A percentile compares a stretch with the other conserved stretches of the same genome.
Conservation (phyloP, 768 basidiomycete genomes). For the Clitopilus hobsonii region DNA sequence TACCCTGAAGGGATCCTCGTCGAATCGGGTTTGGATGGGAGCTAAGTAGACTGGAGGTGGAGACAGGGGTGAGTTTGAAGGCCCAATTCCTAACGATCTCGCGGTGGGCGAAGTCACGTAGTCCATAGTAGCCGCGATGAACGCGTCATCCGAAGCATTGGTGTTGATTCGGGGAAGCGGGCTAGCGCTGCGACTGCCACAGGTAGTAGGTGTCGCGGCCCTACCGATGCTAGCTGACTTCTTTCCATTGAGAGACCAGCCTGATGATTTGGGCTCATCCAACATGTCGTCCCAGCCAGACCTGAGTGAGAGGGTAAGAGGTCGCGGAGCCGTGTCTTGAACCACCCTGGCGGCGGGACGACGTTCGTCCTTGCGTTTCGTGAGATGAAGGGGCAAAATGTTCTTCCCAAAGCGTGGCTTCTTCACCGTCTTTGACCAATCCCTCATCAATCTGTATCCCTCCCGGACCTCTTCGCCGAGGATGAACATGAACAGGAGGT, state of each 20-base stretch:
- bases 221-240: constrained; percentile 12
- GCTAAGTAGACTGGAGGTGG: constrained; percentile 15
- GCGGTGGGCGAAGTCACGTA: constrained; percentile 43
- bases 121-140: constrained; percentile 37
- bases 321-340: constrained; percentile 10
- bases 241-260: constrained; percentile 9
- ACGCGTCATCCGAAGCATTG: constrained; percentile 30
- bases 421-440: constrained; percentile 1
- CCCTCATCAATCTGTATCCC: constrained; percentile 27
- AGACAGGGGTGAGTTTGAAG: constrained; percentile 18
- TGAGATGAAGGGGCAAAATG: constrained; percentile 13
- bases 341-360: constrained; percentile 1
- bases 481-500: constrained; percentile 27
- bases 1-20: neutral
- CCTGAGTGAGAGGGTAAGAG: constrained; percentile 29
- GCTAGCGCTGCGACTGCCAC: constrained; percentile 15
- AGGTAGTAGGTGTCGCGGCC: neutral
- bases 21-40: neutral
- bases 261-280: constrained; percentile 21
- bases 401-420: neutral
- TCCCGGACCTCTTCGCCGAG: constrained; percentile 37
- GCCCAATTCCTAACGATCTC: constrained; percentile 32
- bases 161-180: constrained; percentile 7
- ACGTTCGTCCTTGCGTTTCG: constrained; percentile 8
- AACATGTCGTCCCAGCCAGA: constrained; percentile 51